These are phyloP conservation scores for Dactylellina drechsleri DNA, from an alignment of 2,329 filamentous ascomycete species.

Conservation along the genomic window DNA sequence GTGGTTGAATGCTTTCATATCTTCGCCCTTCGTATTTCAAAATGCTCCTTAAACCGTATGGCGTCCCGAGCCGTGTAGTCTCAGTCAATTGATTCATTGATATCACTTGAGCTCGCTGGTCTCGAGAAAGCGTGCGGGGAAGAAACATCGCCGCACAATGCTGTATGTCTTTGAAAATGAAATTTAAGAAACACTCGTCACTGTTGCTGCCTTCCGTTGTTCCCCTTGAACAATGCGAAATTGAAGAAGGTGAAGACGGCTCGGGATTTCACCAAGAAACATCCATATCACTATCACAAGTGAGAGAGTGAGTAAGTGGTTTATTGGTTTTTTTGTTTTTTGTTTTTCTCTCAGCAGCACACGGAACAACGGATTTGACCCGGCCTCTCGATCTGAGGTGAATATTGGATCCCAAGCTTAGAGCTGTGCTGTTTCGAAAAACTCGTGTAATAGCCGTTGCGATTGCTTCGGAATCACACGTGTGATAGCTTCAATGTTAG, in stretches of 20 bases:
- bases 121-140: too few species aligned
- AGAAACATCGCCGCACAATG: slow-evolving; percentile 16
- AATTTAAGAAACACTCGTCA: slow-evolving; percentile 3
- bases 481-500: neutral
- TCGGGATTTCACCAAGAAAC: slow-evolving; percentile 30
- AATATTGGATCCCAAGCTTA: neutral
- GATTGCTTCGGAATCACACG: slow-evolving; percentile 1
- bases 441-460: neutral
- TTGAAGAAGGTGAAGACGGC: slow-evolving; percentile 21
- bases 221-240: slow-evolving; percentile 23
- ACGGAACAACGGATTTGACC: slow-evolving; percentile 12
- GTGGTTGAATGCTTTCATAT: too few species aligned
- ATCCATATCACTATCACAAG: slow-evolving; percentile 48
- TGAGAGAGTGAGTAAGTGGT: neutral
- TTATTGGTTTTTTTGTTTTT: neutral
- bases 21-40: too few species aligned
- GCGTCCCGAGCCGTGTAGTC: too few species aligned
- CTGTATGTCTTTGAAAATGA: slow-evolving; percentile 11
- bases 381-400: neutral
- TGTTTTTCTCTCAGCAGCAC: neutral
- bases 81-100: too few species aligned
- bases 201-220: slow-evolving; percentile 29
- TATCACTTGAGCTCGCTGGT: too few species aligned
- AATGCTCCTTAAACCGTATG: too few species aligned
- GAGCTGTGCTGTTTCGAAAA: slow-evolving; percentile 13